Percentiles rank a stretch among this genome's conserved stretches.
phyloP scores from a whole-genome alignment of 805 yeast species.

The Isabelozyma rhagii region DNA sequence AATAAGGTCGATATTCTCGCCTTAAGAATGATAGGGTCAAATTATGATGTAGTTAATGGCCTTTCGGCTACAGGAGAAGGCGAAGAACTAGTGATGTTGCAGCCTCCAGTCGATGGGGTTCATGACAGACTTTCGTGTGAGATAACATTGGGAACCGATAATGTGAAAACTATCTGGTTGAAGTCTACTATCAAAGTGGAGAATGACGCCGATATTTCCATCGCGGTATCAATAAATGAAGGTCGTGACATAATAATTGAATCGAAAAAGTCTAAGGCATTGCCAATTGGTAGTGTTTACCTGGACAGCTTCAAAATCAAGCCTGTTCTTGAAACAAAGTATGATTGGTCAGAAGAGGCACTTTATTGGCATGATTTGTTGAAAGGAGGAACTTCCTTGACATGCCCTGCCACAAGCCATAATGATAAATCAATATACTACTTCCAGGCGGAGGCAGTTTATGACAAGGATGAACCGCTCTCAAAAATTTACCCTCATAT shows the following conservation, averaged over 20 bases:
- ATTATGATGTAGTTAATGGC: conserved; percentile 50
- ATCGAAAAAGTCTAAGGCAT: conserved; percentile 57
- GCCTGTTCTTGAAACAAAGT: conserved; percentile 57
- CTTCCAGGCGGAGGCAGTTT: conserved; percentile 70
- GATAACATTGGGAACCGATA: conserved; percentile 65
- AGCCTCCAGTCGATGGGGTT: conserved; percentile 58
- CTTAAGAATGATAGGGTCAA: conserved; percentile 54
- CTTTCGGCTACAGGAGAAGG: conserved; percentile 81
- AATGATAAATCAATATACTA: conserved; percentile 49
- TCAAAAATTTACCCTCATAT: conserved; percentile 80
- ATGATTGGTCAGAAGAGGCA: conserved; percentile 64
- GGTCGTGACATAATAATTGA: conserved; percentile 39
- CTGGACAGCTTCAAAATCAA: conserved; percentile 53
- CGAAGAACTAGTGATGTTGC: conserved; percentile 66
- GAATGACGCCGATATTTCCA: conserved; percentile 59
- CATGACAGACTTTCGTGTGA: conserved; percentile 78
- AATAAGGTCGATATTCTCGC: conserved; percentile 61
- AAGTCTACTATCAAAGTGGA: conserved; percentile 71
- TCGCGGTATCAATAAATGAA: conserved; percentile 45
- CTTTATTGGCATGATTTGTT: conserved; percentile 65
- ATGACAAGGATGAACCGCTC: conserved; percentile 64
- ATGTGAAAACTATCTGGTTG: conserved; percentile 73
- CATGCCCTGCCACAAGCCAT: conserved; percentile 49
- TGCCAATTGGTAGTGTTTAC: conserved; percentile 73
- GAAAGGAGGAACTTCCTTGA: conserved; percentile 49